Base-by-base conservation (phyloP, 225 moss, liverwort and hornwort species). In the Straminergon stramineum region DNA sequence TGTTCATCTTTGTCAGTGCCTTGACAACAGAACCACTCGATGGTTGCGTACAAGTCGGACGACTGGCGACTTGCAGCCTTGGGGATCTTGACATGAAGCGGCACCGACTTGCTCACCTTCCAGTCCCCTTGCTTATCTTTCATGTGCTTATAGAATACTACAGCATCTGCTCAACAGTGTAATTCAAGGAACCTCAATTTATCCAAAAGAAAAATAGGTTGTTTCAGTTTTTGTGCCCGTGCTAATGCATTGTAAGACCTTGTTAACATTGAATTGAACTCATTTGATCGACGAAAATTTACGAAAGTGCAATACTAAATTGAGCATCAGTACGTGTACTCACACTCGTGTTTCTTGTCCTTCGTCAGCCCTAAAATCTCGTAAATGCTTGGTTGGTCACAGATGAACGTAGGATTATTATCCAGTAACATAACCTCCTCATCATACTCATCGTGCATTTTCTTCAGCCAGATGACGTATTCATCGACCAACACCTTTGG, bases 11-110 rank as follows among this genome's bases (percentile, higher is more conserved):
- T 95, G 53, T 93, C 96, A 57, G 82, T 76, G 81, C 92, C 95
- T 69, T 94, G 95, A 75, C 92, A 94, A 77, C 90, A 97, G 66
- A 97, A 97, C 82, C 89, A 95, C 83, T 97, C 97, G 27, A 97
- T 89, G 35, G 97, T 96, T 43, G 93, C 97, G 56, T 90, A 97
- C 8, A 94, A 32, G 24, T 97, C 96, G 14, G 81, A 89, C 48
- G 88, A 90, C 18, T 86, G 85, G 24, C 68, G 87, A 43, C 62
- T 75, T 39, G 88, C 65, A 39, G 89, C 91, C 88, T 89, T 96
- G 10, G 91, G 92, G 43, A 97, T 81, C 91, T 83, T 96, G 51
- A 97, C 90, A 71, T 79, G 81, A 69, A 95, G 64, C 16, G 96
- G 96, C 27, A 63, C 84, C 27, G n/a, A 20, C 6, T 82, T 88